Evolutionary conservation across 225 moss, liverwort and hornwort species (phyloP), one percentile per base, ranked within the genome.

Genomic region (Anthoceros angustus): DNA sequence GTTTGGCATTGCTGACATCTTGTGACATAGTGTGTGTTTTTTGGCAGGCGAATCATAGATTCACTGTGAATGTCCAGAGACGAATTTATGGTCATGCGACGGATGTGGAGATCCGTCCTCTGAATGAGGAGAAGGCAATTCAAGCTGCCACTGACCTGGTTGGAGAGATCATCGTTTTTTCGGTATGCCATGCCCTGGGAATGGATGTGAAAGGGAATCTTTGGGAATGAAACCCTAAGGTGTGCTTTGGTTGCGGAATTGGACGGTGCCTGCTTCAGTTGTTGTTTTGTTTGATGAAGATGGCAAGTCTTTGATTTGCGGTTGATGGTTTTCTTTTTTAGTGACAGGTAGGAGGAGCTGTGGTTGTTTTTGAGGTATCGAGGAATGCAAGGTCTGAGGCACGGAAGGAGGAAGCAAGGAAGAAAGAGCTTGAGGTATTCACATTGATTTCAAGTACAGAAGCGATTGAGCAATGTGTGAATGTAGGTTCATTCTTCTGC

Each of bases 351-450:
- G 79, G 71, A 26, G 84, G 82, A 67, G 75, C 79, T 23, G 71
- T 77, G 18, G 79, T 84, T 62, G 74, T 84, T 63, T 79, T 79
- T 70, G 81, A 82, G 75, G 82, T 82, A 55, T 79, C 82, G 25
- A 18, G 72, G 10, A 79, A 70, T 23, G 68, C 79, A 0, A 60
- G 43, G 18, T 79, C 69, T 0, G 77, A 79, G 72, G 79, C 77
- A 69, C 70, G 72, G 18, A 72, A 74, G 70, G 79, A 82, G 60
- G 68, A 71, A 61, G 66, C 77, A 66, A 72, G 75, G 71, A 64
- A 6, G 10, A 71, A 62, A 0, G 81, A 84, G 43, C 63, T 79
- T 69, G 72, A 77, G 23, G 75, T 77, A 72, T 70, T 70, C 15
- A 14, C 16, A 15, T 55, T 55, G 55, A 55, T 15, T 23, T 55